A percentile compares a stretch with the other conserved stretches of the same genome.
These are phyloP conservation scores for Arthrobotrys pseudoclavata DNA, from an alignment of 2,329 filamentous ascomycete genomes.

Conservation along the genomic window DNA sequence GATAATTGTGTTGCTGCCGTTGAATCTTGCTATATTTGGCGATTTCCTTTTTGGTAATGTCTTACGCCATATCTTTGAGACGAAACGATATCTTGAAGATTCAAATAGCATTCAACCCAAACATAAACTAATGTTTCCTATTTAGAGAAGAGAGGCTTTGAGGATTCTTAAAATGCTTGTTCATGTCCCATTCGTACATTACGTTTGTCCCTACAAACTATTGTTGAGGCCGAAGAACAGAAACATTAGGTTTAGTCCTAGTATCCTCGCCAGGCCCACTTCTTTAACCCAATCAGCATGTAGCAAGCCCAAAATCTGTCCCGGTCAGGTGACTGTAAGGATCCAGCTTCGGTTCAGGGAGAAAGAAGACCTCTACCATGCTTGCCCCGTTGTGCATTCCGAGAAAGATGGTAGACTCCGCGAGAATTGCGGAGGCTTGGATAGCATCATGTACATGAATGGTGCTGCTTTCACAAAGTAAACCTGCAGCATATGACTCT, in stretches of 20 bases:
- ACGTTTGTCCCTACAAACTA: neutral
- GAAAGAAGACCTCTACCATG: neutral
- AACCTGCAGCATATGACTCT: conserved; percentile 15
- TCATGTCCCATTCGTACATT: too few species aligned
- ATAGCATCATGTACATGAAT: conserved; percentile 1
- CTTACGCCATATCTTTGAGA: too few species aligned
- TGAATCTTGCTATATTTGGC: conserved; percentile 37
- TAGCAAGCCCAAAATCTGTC: neutral
- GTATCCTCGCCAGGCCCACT: conserved; percentile 11
- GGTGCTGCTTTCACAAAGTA: neutral
- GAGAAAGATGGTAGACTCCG: neutral
- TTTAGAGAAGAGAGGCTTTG: neutral
- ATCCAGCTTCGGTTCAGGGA: conserved; percentile 40
- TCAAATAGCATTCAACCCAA: neutral
- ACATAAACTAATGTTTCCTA: neutral
- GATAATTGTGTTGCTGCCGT: conserved; percentile 44
- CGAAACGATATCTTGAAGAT: neutral
- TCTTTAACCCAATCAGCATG: neutral
- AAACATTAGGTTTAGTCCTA: neutral
- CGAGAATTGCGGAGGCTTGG: conserved; percentile 30
- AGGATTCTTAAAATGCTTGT: neutral
- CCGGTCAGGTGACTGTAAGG: conserved; percentile 50
- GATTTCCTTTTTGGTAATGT: conserved; percentile 14
- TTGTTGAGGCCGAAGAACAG: conserved; percentile 30
- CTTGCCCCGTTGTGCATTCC: neutral